Percentiles rank a stretch among this genome's conserved stretches.
Evolutionary conservation across 2,329 filamentous ascomycete species (phyloP).

Genomic region (Xylariaceae sp.): DNA sequence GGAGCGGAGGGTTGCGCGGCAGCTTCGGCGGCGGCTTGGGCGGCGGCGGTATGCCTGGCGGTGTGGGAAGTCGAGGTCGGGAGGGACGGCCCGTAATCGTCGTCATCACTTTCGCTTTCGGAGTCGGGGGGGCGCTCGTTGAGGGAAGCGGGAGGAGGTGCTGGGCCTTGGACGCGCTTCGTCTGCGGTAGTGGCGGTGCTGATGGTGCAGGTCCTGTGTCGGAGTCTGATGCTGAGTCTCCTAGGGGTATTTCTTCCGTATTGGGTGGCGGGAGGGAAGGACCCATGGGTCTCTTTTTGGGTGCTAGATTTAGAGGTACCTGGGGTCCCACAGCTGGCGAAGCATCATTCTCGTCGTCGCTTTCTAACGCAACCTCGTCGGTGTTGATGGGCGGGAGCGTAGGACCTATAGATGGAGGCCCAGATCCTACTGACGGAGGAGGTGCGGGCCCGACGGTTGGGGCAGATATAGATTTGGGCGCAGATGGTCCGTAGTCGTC

Average conservation of each 20-base stretch:
- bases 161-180: slow-evolving; percentile 36
- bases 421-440: slow-evolving; percentile 11
- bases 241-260: slow-evolving; percentile 19
- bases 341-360: slow-evolving; percentile 29
- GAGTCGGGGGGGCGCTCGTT: slow-evolving; percentile 32
- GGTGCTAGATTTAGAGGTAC: slow-evolving; percentile 8
- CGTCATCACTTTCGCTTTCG: slow-evolving; percentile 40
- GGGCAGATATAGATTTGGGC: slow-evolving; percentile 2
- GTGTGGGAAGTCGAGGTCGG: slow-evolving; percentile 37
- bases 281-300: slow-evolving; percentile 14
- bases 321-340: slow-evolving; percentile 9
- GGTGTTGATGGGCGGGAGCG: slow-evolving; percentile 24
- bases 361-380: slow-evolving; percentile 44
- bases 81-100: slow-evolving; percentile 58
- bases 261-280: slow-evolving; percentile 15
- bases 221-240: slow-evolving; percentile 12
- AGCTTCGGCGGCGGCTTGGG: slow-evolving; percentile 20
- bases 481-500: slow-evolving; percentile 20
- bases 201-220: slow-evolving; percentile 16
- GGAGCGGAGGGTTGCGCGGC: slow-evolving; percentile 38
- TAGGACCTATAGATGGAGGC: slow-evolving; percentile 7
- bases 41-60: slow-evolving; percentile 23
- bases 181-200: slow-evolving; percentile 3
- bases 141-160: slow-evolving; percentile 38
- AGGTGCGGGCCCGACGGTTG: slow-evolving; percentile 6